Percentiles rank a stretch among this genome's conserved stretches.
Conservation (phyloP, 257 asterid genomes). For the Marsdenia floribunda region DNA sequence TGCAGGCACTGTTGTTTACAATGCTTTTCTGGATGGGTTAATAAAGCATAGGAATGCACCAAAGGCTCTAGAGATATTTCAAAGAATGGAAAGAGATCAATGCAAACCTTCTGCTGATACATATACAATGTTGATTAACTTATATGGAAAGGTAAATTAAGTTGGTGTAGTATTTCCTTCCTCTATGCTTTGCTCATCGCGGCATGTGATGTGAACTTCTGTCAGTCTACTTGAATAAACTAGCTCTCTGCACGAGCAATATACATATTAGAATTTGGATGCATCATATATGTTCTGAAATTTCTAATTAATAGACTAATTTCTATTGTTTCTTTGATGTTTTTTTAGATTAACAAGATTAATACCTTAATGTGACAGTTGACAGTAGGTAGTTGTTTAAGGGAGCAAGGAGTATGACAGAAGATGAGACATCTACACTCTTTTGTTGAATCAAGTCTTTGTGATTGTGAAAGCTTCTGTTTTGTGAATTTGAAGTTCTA, state of each 20-base stretch:
- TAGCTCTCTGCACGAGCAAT: not conserved
- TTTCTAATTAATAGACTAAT: no score
- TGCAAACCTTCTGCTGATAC: conserved; percentile 69
- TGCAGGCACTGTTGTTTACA: conserved; percentile 64
- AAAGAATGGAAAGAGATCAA: conserved; percentile 66
- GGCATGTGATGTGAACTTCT: not conserved
- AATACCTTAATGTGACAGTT: not conserved
- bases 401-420: not conserved
- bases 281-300: no score
- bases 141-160: conserved; percentile 65
- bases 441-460: not conserved
- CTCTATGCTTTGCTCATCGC: no score
- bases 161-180: not conserved
- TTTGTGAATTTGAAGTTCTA: not conserved
- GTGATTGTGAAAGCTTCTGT: not conserved
- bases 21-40: conserved; percentile 74
- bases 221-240: not conserved
- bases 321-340: not conserved
- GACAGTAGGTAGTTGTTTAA: not conserved
- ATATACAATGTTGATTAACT: conserved; percentile 76
- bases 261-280: no score
- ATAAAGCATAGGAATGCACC: conserved; percentile 45
- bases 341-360: not conserved
- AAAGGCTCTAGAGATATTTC: conserved; percentile 58
- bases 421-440: not conserved